Conservation (phyloP, 805 yeast genomes). For the Saccharomycopsis fermentans region DNA sequence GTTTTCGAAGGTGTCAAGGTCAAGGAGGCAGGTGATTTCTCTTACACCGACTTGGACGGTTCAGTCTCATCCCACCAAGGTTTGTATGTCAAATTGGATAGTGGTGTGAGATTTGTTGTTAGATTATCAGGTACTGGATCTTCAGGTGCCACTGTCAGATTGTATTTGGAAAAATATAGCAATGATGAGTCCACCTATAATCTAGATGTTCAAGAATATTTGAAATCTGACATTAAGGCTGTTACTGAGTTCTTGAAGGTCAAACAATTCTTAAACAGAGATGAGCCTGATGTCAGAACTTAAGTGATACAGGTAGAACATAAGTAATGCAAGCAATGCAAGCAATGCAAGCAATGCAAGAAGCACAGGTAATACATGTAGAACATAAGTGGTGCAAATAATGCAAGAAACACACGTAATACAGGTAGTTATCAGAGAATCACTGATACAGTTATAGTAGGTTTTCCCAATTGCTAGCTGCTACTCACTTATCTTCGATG, state of each 20-base stretch:
- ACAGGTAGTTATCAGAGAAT: no score
- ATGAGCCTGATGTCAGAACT: constrained; percentile 67
- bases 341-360: no score
- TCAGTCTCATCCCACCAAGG: constrained; percentile 85
- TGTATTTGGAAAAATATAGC: constrained; percentile 80
- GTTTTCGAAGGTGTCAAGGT: constrained; percentile 33
- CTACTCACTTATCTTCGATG: no score
- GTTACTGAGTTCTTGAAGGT: constrained; percentile 64
- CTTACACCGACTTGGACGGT: constrained; percentile 92
- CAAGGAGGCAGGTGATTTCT: constrained; percentile 74
- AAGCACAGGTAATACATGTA: no score
- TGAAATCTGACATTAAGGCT: constrained; percentile 48
- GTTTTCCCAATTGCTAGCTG: no score
- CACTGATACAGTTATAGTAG: no score
- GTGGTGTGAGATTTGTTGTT: constrained; percentile 78
- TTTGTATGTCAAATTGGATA: constrained; percentile 65
- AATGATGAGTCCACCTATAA: constrained; percentile 41
- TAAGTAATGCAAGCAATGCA: no score
- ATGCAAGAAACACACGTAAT: no score
- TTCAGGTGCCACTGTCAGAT: constrained; percentile 92
- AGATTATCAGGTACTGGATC: constrained; percentile 97
- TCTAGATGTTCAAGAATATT: constrained; percentile 54
- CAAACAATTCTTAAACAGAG: constrained; percentile 65
- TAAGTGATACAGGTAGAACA: no score
- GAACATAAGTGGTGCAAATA: no score